Percentiles rank a stretch among this genome's conserved stretches.
Evolutionary conservation across 345 rosid species (phyloP).

Genomic region (Sonneratia caseolaris): DNA sequence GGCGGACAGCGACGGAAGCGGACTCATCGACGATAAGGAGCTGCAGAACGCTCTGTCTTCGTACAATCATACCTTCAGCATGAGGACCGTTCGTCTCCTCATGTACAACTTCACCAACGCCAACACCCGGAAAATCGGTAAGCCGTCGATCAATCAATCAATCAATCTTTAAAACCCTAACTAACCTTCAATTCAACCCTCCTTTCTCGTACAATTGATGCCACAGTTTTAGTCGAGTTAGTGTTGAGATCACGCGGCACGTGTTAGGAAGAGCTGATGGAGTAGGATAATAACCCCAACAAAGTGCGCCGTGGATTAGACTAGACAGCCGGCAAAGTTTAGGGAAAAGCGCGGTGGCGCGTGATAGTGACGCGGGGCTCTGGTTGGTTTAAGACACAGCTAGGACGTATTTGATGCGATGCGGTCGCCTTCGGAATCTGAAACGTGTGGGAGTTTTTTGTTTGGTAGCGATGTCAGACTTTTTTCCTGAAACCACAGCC

Average conservation of each 20-base stretch:
- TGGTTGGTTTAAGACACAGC: background rate
- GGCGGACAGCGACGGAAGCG: slow-evolving; percentile 86
- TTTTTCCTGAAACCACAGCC: too few relatives aligned
- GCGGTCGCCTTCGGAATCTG: background rate
- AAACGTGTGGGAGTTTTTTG: background rate
- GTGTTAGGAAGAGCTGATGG: background rate
- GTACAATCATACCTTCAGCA: slow-evolving; percentile 75
- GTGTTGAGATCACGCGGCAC: background rate
- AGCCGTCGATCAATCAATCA: slow-evolving; percentile 2
- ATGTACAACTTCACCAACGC: slow-evolving; percentile 72
- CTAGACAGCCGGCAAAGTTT: background rate
- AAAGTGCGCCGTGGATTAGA: background rate
- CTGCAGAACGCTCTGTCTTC: slow-evolving; percentile 74
- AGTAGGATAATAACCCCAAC: background rate
- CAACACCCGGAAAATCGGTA: slow-evolving; percentile 72
- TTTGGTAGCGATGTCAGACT: too few relatives aligned
- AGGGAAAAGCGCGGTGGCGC: background rate
- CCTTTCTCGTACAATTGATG: background rate
- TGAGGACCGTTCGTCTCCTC: slow-evolving; percentile 80
- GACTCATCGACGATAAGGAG: slow-evolving; percentile 81
- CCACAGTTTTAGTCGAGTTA: background rate
- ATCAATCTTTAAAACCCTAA: background rate
- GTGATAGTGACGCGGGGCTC: background rate
- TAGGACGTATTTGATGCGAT: background rate
- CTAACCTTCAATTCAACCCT: background rate